Evolutionary conservation across 768 basidiomycete genomes (phyloP).

Genomic region (Gloeopeniophorella convolvens): DNA sequence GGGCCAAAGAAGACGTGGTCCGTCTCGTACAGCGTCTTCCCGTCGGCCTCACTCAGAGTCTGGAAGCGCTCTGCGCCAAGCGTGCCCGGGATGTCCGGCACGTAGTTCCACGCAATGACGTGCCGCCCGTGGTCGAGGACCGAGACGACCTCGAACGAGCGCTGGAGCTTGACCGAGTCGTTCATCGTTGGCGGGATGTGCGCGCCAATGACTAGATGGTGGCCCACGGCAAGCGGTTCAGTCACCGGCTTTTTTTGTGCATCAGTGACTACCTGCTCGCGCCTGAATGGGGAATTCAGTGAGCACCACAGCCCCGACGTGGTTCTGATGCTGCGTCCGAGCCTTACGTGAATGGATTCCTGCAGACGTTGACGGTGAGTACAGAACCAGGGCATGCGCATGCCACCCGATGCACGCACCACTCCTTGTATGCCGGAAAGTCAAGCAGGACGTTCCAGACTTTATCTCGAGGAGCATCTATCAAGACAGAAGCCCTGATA

Average conservation of each 20-base stretch:
- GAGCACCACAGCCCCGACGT: background rate
- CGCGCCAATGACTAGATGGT: slow-evolving; percentile 43
- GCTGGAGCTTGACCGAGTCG: slow-evolving; percentile 34
- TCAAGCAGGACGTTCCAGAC: slow-evolving; percentile 60
- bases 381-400: background rate
- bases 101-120: slow-evolving; percentile 51
- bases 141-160: slow-evolving; percentile 42
- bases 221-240: slow-evolving; percentile 47
- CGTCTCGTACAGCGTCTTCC: slow-evolving; percentile 59
- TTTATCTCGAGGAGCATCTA: slow-evolving; percentile 54
- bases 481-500: slow-evolving; percentile 39
- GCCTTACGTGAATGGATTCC: slow-evolving; percentile 60
- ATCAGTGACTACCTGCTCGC: slow-evolving; percentile 42
- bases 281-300: slow-evolving; percentile 29
- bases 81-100: slow-evolving; percentile 39
- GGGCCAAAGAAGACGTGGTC: slow-evolving; percentile 53
- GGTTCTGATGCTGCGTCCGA: slow-evolving; percentile 1
- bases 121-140: slow-evolving; percentile 45
- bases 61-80: slow-evolving; percentile 59
- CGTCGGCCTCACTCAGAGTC: slow-evolving; percentile 39
- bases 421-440: slow-evolving; percentile 55
- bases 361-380: slow-evolving; percentile 23
- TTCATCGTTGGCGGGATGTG: slow-evolving; percentile 57
- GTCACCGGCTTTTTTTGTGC: slow-evolving; percentile 34
- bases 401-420: no score